These are phyloP conservation scores for Suhomyces canberraensis DNA, from an alignment of 805 yeast species.

Conservation along the genomic window DNA sequence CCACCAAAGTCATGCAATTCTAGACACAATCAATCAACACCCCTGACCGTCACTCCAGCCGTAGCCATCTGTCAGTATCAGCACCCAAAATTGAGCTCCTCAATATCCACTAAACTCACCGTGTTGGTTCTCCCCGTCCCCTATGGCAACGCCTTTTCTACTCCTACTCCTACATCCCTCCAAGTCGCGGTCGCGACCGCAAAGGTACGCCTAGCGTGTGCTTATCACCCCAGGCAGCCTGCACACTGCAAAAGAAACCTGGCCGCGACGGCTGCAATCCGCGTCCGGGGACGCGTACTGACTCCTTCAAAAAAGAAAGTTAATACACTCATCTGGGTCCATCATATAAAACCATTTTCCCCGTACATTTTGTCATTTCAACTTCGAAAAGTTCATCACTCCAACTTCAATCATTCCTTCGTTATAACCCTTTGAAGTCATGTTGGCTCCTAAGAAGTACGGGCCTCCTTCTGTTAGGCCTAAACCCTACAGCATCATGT, in stretches of 20 bases:
- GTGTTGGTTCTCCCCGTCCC: too few species aligned
- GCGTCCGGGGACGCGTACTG: conserved; percentile 1
- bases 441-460: conserved; percentile 6
- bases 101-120: too few species aligned
- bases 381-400: not conserved
- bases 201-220: too few species aligned
- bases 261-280: conserved; percentile 1
- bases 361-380: not conserved
- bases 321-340: not conserved
- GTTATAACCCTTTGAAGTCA: conserved; percentile 7
- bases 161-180: too few species aligned
- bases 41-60: not conserved
- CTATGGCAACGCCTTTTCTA: too few species aligned
- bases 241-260: too few species aligned
- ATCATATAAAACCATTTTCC: conserved; percentile 7
- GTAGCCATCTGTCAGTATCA: not conserved
- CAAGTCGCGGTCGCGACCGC: too few species aligned
- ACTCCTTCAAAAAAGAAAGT: not conserved
- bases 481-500: conserved; percentile 37
- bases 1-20: not conserved
- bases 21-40: not conserved
- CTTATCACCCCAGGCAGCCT: too few species aligned
- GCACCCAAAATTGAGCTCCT: too few species aligned
- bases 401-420: conserved; percentile 9
- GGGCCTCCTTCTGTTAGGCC: conserved; percentile 31